These are phyloP conservation scores for Pleurotus djamor DNA, from an alignment of 768 basidiomycete genomes.

Conservation along the genomic window DNA sequence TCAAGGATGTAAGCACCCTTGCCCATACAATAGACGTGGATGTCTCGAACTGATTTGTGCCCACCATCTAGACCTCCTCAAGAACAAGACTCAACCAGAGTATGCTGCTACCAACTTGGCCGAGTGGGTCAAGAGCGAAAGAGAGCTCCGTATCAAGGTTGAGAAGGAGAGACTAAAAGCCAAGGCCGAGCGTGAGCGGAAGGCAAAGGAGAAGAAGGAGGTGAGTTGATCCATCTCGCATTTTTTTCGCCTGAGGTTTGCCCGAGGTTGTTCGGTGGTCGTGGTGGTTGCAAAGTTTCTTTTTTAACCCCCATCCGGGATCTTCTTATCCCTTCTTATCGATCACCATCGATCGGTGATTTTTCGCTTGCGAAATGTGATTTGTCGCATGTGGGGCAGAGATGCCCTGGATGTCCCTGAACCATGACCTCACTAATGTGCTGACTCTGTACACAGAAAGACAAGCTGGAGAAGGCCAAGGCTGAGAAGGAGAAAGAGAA, in stretches of 20 bases:
- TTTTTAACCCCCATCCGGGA: background rate
- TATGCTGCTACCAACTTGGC: constrained; percentile 64
- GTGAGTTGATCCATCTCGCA: constrained; percentile 35
- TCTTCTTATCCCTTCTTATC: background rate
- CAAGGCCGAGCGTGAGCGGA: constrained; percentile 59
- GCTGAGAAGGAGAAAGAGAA: constrained; percentile 58
- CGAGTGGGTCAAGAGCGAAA: constrained; percentile 74
- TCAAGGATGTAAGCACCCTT: constrained; percentile 66
- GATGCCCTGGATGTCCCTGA: background rate
- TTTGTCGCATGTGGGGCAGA: background rate
- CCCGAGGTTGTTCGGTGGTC: background rate
- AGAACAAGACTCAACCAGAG: constrained; percentile 83
- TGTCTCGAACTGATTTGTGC: constrained; percentile 10
- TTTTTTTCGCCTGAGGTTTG: background rate
- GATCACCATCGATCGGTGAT: background rate
- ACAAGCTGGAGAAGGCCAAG: constrained; percentile 39
- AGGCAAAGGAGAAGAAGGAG: constrained; percentile 58
- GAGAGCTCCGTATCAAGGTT: constrained; percentile 72
- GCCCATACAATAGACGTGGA: constrained; percentile 4
- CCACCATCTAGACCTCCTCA: constrained; percentile 60
- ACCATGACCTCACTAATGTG: background rate
- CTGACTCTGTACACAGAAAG: constrained; percentile 26
- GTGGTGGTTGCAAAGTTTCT: background rate
- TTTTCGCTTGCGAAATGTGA: background rate
- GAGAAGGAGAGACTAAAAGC: constrained; percentile 45